Evolutionary conservation across 257 asterid species (phyloP).

Genomic region (Nicotiana obtusifolia): DNA sequence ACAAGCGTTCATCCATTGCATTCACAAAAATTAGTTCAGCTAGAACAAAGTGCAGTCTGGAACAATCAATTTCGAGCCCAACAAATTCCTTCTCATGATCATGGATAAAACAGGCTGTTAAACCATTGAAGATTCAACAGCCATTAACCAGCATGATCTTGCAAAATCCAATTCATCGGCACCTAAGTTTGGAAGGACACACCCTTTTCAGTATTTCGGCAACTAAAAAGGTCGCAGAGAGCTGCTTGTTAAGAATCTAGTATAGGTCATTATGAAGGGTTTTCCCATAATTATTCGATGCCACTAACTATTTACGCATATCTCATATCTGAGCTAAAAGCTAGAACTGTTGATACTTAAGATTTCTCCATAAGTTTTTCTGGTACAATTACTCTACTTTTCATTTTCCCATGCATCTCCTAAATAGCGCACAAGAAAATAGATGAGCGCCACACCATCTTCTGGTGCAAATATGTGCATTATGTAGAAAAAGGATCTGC

Average conservation of each 20-base stretch:
- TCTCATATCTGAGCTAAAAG: no score
- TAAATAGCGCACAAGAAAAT: no score
- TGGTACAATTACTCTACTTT: no score
- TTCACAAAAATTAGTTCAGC: neutral
- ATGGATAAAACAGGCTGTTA: neutral
- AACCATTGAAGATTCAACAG: neutral
- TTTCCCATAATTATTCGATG: neutral
- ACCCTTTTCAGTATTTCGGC: neutral
- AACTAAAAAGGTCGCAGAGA: neutral
- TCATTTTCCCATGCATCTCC: no score
- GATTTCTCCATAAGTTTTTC: no score
- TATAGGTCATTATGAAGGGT: neutral
- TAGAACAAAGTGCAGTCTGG: neutral
- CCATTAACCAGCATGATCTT: neutral
- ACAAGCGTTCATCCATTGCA: neutral
- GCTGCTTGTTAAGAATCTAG: neutral
- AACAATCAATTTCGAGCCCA: neutral
- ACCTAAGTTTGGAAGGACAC: neutral
- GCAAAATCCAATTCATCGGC: neutral
- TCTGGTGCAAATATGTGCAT: no score
- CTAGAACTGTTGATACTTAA: no score
- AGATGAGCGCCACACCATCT: no score
- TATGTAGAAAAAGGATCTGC: no score
- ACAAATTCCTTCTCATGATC: neutral
- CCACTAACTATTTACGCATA: no score